Percentiles rank a stretch among this genome's conserved stretches.
Evolutionary conservation across 768 basidiomycete genomes (phyloP).

Genomic region (Pholiota molesta): DNA sequence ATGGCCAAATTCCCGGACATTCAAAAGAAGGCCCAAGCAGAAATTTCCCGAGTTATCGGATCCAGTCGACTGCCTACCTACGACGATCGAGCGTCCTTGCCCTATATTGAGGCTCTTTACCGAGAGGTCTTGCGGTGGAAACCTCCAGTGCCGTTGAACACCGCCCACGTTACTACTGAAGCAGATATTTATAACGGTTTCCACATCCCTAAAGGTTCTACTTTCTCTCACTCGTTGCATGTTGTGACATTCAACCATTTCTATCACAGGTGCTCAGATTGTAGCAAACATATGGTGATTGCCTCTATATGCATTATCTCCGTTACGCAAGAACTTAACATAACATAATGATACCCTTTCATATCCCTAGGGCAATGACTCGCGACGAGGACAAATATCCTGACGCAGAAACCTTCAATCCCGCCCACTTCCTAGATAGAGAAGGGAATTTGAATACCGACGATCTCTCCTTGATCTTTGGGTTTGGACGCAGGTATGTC

Average conservation of each 20-base stretch:
- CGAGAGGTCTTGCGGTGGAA: conserved; percentile 26
- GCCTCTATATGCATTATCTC: neutral
- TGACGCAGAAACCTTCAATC: conserved; percentile 30
- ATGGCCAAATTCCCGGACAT: conserved; percentile 34
- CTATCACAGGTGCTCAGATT: conserved; percentile 15
- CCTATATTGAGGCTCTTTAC: conserved; percentile 27
- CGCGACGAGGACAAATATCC: conserved; percentile 27
- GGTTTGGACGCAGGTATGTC: conserved; percentile 26
- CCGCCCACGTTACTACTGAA: conserved; percentile 26
- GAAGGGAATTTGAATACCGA: conserved; percentile 21
- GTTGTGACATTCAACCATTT: neutral
- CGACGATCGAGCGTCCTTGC: conserved; percentile 28
- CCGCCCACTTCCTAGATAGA: conserved; percentile 26
- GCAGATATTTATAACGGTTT: conserved; percentile 33
- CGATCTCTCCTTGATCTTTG: conserved; percentile 19
- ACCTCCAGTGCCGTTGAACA: conserved; percentile 21
- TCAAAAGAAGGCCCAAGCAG: conserved; percentile 35
- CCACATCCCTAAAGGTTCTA: conserved; percentile 29
- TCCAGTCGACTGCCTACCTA: conserved; percentile 28
- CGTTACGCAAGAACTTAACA: neutral
- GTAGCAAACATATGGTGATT: conserved; percentile 23
- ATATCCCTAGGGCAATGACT: conserved; percentile 23
- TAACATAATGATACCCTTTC: neutral
- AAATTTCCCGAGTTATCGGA: conserved; percentile 35
- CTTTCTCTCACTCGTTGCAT: neutral